Conservation (phyloP, 371 early-diverging fungal genomes). For the Circinella umbellata region DNA sequence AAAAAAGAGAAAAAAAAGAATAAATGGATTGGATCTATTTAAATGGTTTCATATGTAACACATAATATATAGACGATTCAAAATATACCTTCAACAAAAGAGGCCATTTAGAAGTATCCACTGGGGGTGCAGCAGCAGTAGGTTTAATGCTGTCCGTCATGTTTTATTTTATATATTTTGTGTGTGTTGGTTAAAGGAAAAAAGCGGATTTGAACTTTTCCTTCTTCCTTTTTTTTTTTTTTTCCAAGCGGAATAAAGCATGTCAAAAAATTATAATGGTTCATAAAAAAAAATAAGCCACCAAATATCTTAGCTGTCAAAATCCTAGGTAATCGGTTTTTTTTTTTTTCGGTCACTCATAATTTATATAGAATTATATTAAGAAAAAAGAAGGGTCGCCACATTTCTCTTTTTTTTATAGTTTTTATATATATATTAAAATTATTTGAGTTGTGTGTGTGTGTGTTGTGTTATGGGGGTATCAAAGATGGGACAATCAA, state of each 20-base stretch:
- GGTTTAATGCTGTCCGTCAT: constrained; percentile 67
- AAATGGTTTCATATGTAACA: neutral
- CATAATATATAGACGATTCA: neutral
- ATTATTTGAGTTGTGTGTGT: too few relatives aligned
- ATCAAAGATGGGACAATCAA: neutral
- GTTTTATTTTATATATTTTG: neutral
- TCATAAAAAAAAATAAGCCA: too few relatives aligned
- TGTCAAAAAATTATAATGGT: too few relatives aligned
- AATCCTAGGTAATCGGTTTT: too few relatives aligned
- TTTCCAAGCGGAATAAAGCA: too few relatives aligned
- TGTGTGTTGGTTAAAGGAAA: neutral
- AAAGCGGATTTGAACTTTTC: neutral
- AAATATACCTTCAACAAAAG: constrained; percentile 87
- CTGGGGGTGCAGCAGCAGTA: constrained; percentile 70
- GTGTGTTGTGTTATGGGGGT: neutral
- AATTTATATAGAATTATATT: too few relatives aligned
- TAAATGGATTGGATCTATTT: neutral
- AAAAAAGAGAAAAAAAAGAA: neutral
- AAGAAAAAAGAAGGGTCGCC: too few relatives aligned
- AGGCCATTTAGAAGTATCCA: constrained; percentile 96
- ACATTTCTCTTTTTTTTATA: too few relatives aligned
- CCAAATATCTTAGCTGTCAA: too few relatives aligned
- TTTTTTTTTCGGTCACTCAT: too few relatives aligned
- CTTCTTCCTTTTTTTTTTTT: too few relatives aligned
- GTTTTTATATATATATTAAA: too few relatives aligned